Evolutionary conservation across 352 stramenopile species (phyloP), one percentile per base, ranked within the genome.

Genomic region (Phytophthora crassamura): DNA sequence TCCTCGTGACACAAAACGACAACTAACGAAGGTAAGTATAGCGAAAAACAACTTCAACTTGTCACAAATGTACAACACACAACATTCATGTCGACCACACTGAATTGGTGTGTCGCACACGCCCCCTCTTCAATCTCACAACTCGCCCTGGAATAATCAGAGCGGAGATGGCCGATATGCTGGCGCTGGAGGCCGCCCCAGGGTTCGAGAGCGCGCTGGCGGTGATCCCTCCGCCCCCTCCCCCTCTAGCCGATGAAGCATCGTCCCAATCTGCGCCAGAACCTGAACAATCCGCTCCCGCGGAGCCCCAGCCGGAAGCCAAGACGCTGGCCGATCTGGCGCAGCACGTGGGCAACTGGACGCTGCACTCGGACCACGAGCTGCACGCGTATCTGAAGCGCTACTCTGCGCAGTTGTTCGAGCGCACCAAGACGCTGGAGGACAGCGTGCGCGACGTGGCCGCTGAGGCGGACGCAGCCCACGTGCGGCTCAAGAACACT

Each of bases 401-500:
- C 38, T 90, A 93, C 72, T 95, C 87, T 28, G 45, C 75, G 0
- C 65, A 85, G 20, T 62, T 95, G 15, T 91, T 94, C 38, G 69
- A 62, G 45, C 80, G 82, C 33, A 94, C 86, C 0, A 94, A 95
- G 57, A 36, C 72, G 18, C 65, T 95, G 38, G 84, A 95, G 45
- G 78, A 90, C 63, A 70, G 74, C 25, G 78, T 96, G 58, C 79
- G 80, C 16, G 81, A 90, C 61, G 74, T 96, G 28, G 79, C 83
- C 6, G 76, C 78, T n/a, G 82, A 79, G 16, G 79, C 85, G 5
- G 82, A 93, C 56, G 74, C 75, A 12, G 78, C 88, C 3, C 74
- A 93, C 39, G 86, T 96, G 48, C 82, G 87, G 3, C 73, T 94
- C 0, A 78, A 82, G 18, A 96, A 96, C 75, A 89, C 85, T 32